phyloP scores from a whole-genome alignment of 2,329 filamentous ascomycete genomes.

The Colletotrichum sansevieriae region DNA sequence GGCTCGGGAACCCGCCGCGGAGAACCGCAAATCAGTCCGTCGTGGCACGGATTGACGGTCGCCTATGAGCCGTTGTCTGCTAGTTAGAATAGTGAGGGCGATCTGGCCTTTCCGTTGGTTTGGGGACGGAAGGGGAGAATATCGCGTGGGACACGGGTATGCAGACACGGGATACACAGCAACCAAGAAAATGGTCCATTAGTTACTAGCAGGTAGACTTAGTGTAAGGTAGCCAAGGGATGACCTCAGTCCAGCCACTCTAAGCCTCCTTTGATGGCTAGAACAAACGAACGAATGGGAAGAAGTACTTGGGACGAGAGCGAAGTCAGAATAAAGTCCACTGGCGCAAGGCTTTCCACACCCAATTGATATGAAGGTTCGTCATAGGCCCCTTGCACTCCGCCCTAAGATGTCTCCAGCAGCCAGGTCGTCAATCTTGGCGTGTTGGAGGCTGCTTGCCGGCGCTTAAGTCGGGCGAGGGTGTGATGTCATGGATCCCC shows the following conservation, averaged over 20 bases:
- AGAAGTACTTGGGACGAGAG: not conserved
- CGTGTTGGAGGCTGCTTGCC: not conserved
- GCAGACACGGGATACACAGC: not conserved
- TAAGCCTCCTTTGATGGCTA: not conserved
- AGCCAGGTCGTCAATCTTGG: not conserved
- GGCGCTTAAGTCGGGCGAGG: not conserved
- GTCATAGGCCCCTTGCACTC: conserved; percentile 3
- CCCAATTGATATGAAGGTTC: not conserved
- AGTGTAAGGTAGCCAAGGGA: not conserved
- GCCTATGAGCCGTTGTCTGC: not conserved
- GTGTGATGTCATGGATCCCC: conserved; percentile 32
- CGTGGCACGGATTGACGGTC: not conserved
- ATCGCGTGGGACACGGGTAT: conserved; percentile 1
- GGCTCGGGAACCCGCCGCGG: not conserved
- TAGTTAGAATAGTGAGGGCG: not conserved
- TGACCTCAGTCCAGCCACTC: conserved; percentile 22
- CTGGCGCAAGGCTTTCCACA: not conserved
- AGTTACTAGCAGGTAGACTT: not conserved
- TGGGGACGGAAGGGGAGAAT: not conserved
- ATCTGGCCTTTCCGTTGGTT: conserved; percentile 6
- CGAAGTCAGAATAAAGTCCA: conserved; percentile 32
- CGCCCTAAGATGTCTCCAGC: not conserved
- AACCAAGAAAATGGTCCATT: not conserved
- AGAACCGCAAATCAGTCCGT: not conserved
- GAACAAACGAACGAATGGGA: not conserved